phyloP scores from a whole-genome alignment of 768 basidiomycete genomes.

The Agrocybe chaxingu region DNA sequence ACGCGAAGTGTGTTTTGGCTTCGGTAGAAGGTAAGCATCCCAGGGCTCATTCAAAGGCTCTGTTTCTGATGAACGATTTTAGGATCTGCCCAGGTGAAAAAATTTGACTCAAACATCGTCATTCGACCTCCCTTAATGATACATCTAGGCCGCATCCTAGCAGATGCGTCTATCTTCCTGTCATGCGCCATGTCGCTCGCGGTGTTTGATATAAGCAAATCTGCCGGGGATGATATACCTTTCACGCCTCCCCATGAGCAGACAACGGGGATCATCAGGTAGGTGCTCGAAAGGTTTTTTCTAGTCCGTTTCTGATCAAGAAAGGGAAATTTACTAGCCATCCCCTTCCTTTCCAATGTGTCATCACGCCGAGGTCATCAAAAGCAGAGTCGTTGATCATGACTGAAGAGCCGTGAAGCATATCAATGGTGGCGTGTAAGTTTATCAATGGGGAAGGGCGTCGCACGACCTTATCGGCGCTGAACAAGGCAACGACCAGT shows the following conservation, averaged over 20 bases:
- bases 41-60: not conserved
- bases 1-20: constrained; percentile 47
- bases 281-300: not conserved
- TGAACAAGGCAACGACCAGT: too few relatives aligned
- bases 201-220: constrained; percentile 35
- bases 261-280: constrained; percentile 47
- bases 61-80: not conserved
- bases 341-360: constrained; percentile 38
- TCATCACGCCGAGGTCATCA: constrained; percentile 36
- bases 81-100: constrained; percentile 32
- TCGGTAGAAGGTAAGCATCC: constrained; percentile 40
- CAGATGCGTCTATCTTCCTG: constrained; percentile 41
- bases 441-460: too few relatives aligned
- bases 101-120: not conserved
- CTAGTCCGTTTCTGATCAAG: not conserved
- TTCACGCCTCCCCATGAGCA: constrained; percentile 36
- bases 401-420: constrained; percentile 17
- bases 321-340: constrained; percentile 24
- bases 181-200: constrained; percentile 37
- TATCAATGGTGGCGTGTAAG: too few relatives aligned
- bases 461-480: too few relatives aligned
- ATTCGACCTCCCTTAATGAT: not conserved
- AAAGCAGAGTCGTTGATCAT: constrained; percentile 36
- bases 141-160: constrained; percentile 29
- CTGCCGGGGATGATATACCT: constrained; percentile 19